These are phyloP conservation scores for Corymbia citriodora DNA, from an alignment of 441 rosid genomes.

Conservation along the genomic window DNA sequence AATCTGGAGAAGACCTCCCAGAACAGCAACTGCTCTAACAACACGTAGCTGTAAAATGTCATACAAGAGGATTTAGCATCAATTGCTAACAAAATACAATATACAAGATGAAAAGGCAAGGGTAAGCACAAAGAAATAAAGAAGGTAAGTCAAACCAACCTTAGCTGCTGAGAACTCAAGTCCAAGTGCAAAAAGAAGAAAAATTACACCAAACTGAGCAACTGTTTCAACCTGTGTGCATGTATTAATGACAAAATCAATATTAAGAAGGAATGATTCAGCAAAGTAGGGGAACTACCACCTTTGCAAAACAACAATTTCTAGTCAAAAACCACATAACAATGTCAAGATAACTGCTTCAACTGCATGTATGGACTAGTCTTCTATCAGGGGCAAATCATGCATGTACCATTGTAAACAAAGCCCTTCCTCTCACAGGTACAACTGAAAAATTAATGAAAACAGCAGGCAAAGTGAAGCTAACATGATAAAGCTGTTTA, in stretches of 20 bases:
- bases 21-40: slow-evolving; percentile 93
- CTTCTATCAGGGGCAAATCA: not conserved
- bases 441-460: not conserved
- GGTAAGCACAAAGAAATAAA: not conserved
- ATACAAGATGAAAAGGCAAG: slow-evolving; percentile 1
- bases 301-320: not conserved
- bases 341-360: not conserved
- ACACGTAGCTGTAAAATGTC: slow-evolving; percentile 72
- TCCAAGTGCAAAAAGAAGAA: slow-evolving; percentile 95
- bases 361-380: not conserved
- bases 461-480: not conserved
- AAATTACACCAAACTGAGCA: slow-evolving; percentile 96
- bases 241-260: not conserved
- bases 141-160: slow-evolving; percentile 36
- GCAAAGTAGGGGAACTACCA: not conserved
- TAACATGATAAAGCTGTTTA: not conserved
- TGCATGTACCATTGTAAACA: not conserved
- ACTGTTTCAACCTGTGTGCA: slow-evolving; percentile 87
- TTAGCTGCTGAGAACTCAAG: slow-evolving; percentile 83
- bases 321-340: not conserved
- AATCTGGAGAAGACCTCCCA: slow-evolving; percentile 96
- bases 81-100: not conserved
- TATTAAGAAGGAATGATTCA: not conserved
- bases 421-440: not conserved
- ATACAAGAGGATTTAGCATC: not conserved